Conservation (phyloP, 2,329 filamentous ascomycete genomes). For the Xylariaceae sp. region DNA sequence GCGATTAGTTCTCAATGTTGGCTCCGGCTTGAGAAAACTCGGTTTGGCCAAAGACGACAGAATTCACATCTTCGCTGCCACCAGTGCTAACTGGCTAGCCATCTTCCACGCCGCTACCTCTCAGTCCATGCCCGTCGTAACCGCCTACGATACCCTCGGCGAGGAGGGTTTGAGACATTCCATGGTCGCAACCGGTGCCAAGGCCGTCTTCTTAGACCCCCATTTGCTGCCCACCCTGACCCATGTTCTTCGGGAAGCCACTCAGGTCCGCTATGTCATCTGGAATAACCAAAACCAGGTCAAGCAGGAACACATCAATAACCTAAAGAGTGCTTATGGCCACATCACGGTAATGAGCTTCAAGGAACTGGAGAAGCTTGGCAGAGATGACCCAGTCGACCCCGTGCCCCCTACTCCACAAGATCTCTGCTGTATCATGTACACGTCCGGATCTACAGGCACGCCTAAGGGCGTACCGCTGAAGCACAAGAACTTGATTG, state of each 20-base stretch:
- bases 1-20: constrained; percentile 66
- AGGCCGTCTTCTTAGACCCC: constrained; percentile 75
- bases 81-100: constrained; percentile 58
- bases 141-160: constrained; percentile 75
- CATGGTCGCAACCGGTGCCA: constrained; percentile 69
- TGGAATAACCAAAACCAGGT: constrained; percentile 58
- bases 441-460: constrained; percentile 80
- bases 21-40: constrained; percentile 71
- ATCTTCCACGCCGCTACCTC: constrained; percentile 60
- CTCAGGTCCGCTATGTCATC: constrained; percentile 54
- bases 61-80: constrained; percentile 80
- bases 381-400: constrained; percentile 67
- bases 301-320: constrained; percentile 53
- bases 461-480: constrained; percentile 80
- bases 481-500: constrained; percentile 74
- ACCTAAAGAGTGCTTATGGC: constrained; percentile 52
- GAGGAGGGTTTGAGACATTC: constrained; percentile 74
- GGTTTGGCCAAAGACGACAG: constrained; percentile 70
- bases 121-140: constrained; percentile 80
- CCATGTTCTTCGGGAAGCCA: constrained; percentile 56
- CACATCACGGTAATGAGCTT: constrained; percentile 53
- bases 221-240: constrained; percentile 63
- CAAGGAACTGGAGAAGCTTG: constrained; percentile 54
- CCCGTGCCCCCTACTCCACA: constrained; percentile 70
- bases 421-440: constrained; percentile 74